Conservation (phyloP, 257 asterid species). For the Echites panduratus region DNA sequence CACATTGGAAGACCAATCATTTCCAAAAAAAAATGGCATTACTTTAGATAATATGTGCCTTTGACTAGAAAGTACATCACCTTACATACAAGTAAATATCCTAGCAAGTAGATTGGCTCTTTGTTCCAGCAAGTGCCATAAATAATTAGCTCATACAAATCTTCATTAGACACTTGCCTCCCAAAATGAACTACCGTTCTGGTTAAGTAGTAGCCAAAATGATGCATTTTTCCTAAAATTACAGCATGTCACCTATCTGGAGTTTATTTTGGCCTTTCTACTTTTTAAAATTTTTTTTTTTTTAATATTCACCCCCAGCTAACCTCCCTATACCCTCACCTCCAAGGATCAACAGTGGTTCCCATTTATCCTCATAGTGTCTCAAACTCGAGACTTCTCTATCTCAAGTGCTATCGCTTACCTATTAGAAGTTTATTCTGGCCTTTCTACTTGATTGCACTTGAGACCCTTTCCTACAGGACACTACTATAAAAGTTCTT, state of each 20-base stretch:
- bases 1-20: background rate
- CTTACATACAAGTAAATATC: background rate
- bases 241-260: background rate
- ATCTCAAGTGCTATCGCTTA: background rate
- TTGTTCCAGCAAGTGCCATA: background rate
- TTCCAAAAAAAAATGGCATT: background rate
- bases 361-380: no score
- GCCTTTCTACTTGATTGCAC: background rate
- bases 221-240: background rate
- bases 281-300: background rate
- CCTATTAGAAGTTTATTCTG: background rate
- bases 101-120: background rate
- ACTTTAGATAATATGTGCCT: background rate
- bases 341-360: no score
- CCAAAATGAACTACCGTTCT: background rate
- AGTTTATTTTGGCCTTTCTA: background rate
- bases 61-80: background rate
- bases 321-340: no score
- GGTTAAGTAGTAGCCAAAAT: background rate
- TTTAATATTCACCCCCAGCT: no score
- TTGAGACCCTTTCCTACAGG: background rate
- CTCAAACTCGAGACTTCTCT: no score
- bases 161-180: background rate
- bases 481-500: background rate
- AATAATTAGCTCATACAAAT: background rate